phyloP scores from a whole-genome alignment of 2,329 filamentous ascomycete species.

The Aaosphaeria pasadenensis region DNA sequence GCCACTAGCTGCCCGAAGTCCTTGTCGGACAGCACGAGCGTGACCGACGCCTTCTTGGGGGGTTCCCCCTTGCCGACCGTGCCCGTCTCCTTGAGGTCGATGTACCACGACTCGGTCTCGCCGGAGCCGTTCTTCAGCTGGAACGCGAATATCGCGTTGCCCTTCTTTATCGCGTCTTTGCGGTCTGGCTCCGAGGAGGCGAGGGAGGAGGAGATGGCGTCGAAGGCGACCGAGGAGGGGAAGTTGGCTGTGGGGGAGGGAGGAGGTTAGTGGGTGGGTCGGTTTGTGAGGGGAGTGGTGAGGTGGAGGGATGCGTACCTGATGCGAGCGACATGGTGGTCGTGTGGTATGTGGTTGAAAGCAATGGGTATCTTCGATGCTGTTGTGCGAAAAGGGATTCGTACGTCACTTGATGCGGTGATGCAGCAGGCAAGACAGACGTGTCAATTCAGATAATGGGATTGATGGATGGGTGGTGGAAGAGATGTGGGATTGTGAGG shows the following conservation, averaged over 20 bases:
- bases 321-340: slow-evolving; percentile 31
- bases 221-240: slow-evolving; percentile 88
- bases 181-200: slow-evolving; percentile 66
- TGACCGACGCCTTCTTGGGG: slow-evolving; percentile 80
- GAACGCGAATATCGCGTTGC: slow-evolving; percentile 84
- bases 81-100: slow-evolving; percentile 91
- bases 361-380: background rate
- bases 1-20: slow-evolving; percentile 81
- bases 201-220: slow-evolving; percentile 75
- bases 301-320: slow-evolving; percentile 15
- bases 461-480: background rate
- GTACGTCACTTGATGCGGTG: background rate
- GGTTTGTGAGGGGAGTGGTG: background rate
- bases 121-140: slow-evolving; percentile 83
- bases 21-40: slow-evolving; percentile 76
- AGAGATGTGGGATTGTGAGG: background rate
- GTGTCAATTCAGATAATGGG: too few relatives aligned
- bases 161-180: slow-evolving; percentile 87
- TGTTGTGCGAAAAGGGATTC: background rate
- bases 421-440: too few relatives aligned
- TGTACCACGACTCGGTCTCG: slow-evolving; percentile 83
- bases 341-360: background rate
- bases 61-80: slow-evolving; percentile 72
- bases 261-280: background rate
- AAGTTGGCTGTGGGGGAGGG: slow-evolving; percentile 56